A percentile compares a stretch with the other conserved stretches of the same genome.
Evolutionary conservation across 2,329 filamentous ascomycete species (phyloP).

Genomic region (Didymella exigua): DNA sequence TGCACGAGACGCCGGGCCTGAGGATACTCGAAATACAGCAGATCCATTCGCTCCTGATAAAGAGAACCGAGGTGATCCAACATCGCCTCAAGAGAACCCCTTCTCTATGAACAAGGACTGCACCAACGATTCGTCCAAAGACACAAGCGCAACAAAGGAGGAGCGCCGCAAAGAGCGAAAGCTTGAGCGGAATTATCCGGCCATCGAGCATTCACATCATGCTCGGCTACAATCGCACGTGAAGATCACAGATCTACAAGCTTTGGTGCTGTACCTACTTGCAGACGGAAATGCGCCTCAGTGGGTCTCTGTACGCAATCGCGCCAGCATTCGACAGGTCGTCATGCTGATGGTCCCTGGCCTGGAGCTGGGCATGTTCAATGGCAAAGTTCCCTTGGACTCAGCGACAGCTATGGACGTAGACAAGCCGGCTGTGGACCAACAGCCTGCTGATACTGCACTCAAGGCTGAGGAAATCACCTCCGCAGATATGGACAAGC

Average conservation of each 20-base stretch:
- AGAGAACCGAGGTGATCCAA: slow-evolving; percentile 12
- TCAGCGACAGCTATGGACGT: background rate
- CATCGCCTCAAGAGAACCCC: slow-evolving; percentile 23
- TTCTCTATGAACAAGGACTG: slow-evolving; percentile 22
- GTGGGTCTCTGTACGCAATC: slow-evolving; percentile 66
- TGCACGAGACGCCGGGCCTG: background rate
- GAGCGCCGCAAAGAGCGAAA: slow-evolving; percentile 40
- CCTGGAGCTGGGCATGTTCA: slow-evolving; percentile 88
- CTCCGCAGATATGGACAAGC: slow-evolving; percentile 19
- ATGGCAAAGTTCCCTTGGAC: slow-evolving; percentile 53
- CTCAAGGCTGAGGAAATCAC: background rate
- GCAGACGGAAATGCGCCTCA: slow-evolving; percentile 65
- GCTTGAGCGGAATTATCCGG: slow-evolving; percentile 41
- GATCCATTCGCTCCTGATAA: slow-evolving; percentile 29
- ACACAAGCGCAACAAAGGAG: slow-evolving; percentile 21
- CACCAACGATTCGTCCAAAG: slow-evolving; percentile 2
- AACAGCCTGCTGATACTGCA: slow-evolving; percentile 17
- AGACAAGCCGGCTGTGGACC: slow-evolving; percentile 4
- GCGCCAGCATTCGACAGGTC: slow-evolving; percentile 68
- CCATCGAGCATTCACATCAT: slow-evolving; percentile 59
- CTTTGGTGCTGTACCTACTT: slow-evolving; percentile 63
- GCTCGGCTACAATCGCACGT: slow-evolving; percentile 62
- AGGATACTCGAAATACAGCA: background rate
- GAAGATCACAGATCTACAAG: slow-evolving; percentile 64
- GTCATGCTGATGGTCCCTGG: slow-evolving; percentile 93